Conservation (phyloP, 225 moss, liverwort and hornwort species). For the Sphagnum tenellum region DNA sequence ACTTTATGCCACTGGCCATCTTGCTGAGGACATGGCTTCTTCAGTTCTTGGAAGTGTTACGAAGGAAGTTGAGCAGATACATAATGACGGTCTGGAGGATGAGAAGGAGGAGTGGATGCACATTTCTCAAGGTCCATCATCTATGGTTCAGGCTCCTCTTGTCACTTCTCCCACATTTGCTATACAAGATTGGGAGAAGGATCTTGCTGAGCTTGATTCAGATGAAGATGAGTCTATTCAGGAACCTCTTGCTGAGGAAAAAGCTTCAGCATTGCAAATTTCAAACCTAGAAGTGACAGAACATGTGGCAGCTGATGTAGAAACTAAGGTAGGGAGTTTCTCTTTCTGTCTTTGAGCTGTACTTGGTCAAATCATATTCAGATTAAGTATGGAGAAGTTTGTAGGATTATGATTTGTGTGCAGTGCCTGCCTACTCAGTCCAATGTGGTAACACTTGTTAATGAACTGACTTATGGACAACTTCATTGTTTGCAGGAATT, state of each 20-base stretch:
- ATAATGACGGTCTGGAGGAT: constrained; percentile 13
- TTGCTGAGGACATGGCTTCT: constrained; percentile 62
- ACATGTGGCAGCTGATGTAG: background rate
- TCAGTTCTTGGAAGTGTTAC: constrained; percentile 33
- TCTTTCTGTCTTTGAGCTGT: too few species aligned
- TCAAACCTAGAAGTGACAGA: constrained; percentile 6
- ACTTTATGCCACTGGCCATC: constrained; percentile 42
- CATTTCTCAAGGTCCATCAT: constrained; percentile 20
- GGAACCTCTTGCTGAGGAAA: constrained; percentile 6
- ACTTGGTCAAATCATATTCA: too few species aligned
- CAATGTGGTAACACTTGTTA: too few species aligned
- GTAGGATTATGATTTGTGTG: background rate
- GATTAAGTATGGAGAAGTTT: constrained; percentile 24
- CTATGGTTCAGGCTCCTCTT: constrained; percentile 21
- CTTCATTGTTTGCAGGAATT: constrained; percentile 20
- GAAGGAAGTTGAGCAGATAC: constrained; percentile 18
- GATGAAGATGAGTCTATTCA: constrained; percentile 11
- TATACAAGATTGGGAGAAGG: constrained; percentile 32
- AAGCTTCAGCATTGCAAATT: constrained; percentile 6
- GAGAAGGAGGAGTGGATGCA: constrained; percentile 22
- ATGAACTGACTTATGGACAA: too few species aligned
- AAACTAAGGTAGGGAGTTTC: constrained; percentile 1
- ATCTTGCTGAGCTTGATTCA: constrained; percentile 8
- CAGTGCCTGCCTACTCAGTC: too few species aligned
- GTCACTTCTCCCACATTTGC: constrained; percentile 40